phyloP scores from a whole-genome alignment of 805 yeast species.

The Starmerella riodocensis region DNA sequence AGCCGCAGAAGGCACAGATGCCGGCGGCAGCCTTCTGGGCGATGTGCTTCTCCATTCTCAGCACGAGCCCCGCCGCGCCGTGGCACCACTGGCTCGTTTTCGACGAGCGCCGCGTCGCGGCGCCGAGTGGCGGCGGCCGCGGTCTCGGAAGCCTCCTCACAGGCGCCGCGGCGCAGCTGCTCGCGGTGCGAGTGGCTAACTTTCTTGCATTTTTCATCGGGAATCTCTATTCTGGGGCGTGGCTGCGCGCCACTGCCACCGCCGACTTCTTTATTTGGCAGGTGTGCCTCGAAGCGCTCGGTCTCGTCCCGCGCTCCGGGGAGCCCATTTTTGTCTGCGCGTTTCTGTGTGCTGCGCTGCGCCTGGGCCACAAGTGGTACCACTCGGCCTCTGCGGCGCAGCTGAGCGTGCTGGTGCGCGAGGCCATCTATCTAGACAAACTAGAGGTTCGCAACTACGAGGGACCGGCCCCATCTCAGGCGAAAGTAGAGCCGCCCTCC shows the following conservation, averaged over 20 bases:
- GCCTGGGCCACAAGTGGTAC: background rate
- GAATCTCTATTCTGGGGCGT: background rate
- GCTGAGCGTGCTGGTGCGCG: slow-evolving; percentile 1
- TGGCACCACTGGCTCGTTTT: slow-evolving; percentile 1
- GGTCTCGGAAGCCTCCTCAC: background rate
- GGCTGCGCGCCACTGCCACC: slow-evolving; percentile 2
- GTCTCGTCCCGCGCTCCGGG: background rate
- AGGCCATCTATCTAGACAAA: slow-evolving; percentile 6
- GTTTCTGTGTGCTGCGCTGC: background rate
- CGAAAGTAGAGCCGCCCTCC: no score
- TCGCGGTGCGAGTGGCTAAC: no score
- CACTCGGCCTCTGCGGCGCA: background rate
- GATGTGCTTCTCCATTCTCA: background rate
- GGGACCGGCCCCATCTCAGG: background rate
- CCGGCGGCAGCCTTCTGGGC: background rate
- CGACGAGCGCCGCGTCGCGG: background rate
- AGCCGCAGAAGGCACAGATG: background rate
- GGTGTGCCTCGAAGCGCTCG: background rate
- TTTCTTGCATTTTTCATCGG: background rate
- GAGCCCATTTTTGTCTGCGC: background rate
- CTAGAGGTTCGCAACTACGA: slow-evolving; percentile 9
- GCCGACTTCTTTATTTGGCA: slow-evolving; percentile 4
- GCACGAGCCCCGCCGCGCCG: background rate
- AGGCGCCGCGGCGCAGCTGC: no score
- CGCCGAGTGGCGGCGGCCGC: no score